phyloP scores from a whole-genome alignment of 2,329 filamentous ascomycete genomes.

The Aspergillus arachidicola region DNA sequence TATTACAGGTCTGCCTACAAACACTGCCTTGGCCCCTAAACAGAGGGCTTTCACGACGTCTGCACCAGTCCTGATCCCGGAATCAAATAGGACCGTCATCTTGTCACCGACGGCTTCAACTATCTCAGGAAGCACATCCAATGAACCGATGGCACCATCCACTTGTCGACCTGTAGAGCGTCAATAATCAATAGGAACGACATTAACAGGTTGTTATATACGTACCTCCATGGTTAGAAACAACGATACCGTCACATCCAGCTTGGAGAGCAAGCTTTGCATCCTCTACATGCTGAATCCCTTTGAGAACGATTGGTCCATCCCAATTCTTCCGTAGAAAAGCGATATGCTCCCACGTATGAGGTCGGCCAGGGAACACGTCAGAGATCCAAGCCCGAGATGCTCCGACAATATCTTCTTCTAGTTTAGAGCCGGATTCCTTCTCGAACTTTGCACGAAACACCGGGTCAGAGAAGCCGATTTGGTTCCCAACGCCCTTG shows the following conservation, averaged over 20 bases:
- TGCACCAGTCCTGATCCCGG: slow-evolving; percentile 52
- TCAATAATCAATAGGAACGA: neutral
- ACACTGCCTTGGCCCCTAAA: slow-evolving; percentile 60
- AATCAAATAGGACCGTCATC: slow-evolving; percentile 54
- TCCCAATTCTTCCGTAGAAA: slow-evolving; percentile 63
- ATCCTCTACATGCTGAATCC: slow-evolving; percentile 56
- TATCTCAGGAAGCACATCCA: slow-evolving; percentile 61
- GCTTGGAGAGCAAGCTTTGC: slow-evolving; percentile 48
- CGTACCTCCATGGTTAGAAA: slow-evolving; percentile 56
- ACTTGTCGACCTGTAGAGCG: slow-evolving; percentile 45
- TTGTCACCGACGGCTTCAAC: slow-evolving; percentile 59
- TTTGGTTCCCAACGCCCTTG: slow-evolving; percentile 59
- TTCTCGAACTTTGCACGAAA: slow-evolving; percentile 62
- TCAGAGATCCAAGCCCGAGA: slow-evolving; percentile 56
- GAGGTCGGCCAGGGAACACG: slow-evolving; percentile 56
- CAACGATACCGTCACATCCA: slow-evolving; percentile 54
- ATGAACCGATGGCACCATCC: slow-evolving; percentile 53
- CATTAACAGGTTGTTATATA: neutral
- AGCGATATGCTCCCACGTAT: slow-evolving; percentile 65
- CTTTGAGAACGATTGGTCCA: slow-evolving; percentile 66
- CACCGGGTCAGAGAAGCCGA: slow-evolving; percentile 69
- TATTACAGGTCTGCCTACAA: slow-evolving; percentile 60
- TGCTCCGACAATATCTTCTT: slow-evolving; percentile 55
- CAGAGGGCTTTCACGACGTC: slow-evolving; percentile 57
- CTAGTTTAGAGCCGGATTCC: slow-evolving; percentile 47